Conservation (phyloP, 331 rosid genomes). For the Prunus yedoensis region DNA sequence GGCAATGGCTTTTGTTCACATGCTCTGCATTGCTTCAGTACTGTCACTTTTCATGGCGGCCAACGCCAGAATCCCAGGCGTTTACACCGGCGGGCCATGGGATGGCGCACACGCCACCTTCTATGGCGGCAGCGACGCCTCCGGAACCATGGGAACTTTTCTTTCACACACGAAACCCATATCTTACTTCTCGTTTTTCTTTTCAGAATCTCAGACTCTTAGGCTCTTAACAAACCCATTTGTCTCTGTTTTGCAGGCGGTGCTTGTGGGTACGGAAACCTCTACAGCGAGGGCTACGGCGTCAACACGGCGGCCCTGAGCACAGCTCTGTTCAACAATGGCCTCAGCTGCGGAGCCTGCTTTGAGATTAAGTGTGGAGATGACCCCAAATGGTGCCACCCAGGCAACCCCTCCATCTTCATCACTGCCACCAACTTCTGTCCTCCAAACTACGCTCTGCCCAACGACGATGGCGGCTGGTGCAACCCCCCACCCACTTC, state of each 20-base stretch:
- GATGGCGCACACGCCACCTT: conserved; percentile 88
- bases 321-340: conserved; percentile 92
- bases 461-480: conserved; percentile 96
- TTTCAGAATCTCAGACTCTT: neutral
- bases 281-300: conserved; percentile 96
- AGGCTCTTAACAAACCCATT: neutral
- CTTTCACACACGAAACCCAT: neutral
- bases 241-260: conserved; percentile 47
- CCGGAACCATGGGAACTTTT: conserved; percentile 80
- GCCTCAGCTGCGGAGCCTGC: conserved; percentile 88
- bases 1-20: conserved; percentile 41
- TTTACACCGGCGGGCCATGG: conserved; percentile 74
- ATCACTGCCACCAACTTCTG: conserved; percentile 95
- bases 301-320: conserved; percentile 92
- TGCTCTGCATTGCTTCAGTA: conserved; percentile 50
- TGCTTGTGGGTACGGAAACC: conserved; percentile 97
- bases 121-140: conserved; percentile 97
- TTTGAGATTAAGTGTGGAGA: conserved; percentile 78
- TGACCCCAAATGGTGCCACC: conserved; percentile 82
- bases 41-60: conserved; percentile 38
- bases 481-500: conserved; percentile 92
- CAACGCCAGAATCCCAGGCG: conserved; percentile 73
- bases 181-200: neutral
- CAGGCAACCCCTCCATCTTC: conserved; percentile 81
- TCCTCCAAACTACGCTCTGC: conserved; percentile 86